Evolutionary conservation across 106 monocot genomes (phyloP).

Genomic region (Dendrobium chrysotoxum): DNA sequence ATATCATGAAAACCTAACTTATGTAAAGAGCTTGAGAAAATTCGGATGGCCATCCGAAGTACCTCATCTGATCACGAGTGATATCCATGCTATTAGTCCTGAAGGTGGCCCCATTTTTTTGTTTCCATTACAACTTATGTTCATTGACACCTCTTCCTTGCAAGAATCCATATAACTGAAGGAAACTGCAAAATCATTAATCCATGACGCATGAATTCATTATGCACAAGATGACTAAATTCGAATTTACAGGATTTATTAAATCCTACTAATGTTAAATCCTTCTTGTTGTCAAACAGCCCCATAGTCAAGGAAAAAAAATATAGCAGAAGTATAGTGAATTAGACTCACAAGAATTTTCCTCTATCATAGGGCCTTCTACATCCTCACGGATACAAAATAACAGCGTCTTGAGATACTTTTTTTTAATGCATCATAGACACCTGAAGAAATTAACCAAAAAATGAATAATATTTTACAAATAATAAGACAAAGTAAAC

Average conservation of each 20-base stretch:
- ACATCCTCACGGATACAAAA: constrained; percentile 85
- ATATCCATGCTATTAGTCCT: constrained; percentile 53
- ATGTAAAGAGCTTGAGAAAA: background rate
- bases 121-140: constrained; percentile 64
- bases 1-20: background rate
- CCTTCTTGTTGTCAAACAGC: background rate
- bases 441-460: constrained; percentile 37
- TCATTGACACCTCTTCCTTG: constrained; percentile 81
- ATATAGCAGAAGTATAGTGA: background rate
- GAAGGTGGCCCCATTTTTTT: constrained; percentile 69
- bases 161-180: constrained; percentile 59
- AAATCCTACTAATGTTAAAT: background rate
- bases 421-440: constrained; percentile 95
- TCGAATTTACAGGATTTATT: background rate
- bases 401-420: constrained; percentile 82
- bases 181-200: constrained; percentile 53
- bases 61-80: constrained; percentile 98
- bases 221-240: background rate
- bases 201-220: background rate
- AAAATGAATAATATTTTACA: background rate
- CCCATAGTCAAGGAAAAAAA: background rate
- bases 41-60: background rate
- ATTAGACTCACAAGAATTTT: constrained; percentile 85
- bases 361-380: constrained; percentile 95
- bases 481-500: background rate